Evolutionary conservation across 164 flowering plant genomes (phyloP).

Genomic region (Sextonia rubra): DNA sequence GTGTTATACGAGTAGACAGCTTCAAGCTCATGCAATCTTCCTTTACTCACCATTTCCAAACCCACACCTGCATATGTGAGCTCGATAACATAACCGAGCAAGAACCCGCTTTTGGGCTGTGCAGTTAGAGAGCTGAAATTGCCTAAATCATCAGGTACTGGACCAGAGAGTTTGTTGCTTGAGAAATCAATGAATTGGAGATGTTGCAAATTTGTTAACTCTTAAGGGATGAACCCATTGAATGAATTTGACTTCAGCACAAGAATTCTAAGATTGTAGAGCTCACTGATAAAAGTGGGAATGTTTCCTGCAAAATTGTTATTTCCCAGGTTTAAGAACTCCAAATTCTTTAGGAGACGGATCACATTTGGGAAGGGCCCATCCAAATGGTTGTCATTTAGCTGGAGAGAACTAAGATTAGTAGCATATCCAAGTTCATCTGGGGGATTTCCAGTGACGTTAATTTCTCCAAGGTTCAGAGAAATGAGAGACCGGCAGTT

Average conservation of each 20-base stretch:
- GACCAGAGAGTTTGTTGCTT: slow-evolving; percentile 5
- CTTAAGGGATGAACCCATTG: slow-evolving; percentile 10
- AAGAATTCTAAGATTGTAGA: slow-evolving; percentile 14
- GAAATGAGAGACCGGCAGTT: slow-evolving; percentile 16
- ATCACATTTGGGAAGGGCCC: slow-evolving; percentile 16
- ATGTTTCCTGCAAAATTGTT: slow-evolving; percentile 15
- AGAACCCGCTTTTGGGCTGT: not conserved
- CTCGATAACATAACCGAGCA: not conserved
- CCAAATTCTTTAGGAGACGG: not conserved
- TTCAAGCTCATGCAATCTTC: not conserved
- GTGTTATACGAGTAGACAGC: slow-evolving; percentile 3
- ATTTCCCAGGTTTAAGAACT: slow-evolving; percentile 9
- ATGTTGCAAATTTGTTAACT: slow-evolving; percentile 5
- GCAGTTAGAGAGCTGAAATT: not conserved
- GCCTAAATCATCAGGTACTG: not conserved
- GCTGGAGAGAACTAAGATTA: not conserved
- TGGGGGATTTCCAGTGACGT: slow-evolving; percentile 7
- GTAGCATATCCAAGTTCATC: slow-evolving; percentile 4
- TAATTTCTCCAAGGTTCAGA: slow-evolving; percentile 16
- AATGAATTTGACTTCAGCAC: slow-evolving; percentile 18
- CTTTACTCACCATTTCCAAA: slow-evolving; percentile 14
- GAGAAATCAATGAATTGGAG: slow-evolving; percentile 6
- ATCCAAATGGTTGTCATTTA: slow-evolving; percentile 11
- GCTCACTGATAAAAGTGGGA: slow-evolving; percentile 20
- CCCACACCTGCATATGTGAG: slow-evolving; percentile 3